Evolutionary conservation across 805 yeast species (phyloP), one percentile per base, ranked within the genome.

Genomic region (Ogataea methanolica): DNA sequence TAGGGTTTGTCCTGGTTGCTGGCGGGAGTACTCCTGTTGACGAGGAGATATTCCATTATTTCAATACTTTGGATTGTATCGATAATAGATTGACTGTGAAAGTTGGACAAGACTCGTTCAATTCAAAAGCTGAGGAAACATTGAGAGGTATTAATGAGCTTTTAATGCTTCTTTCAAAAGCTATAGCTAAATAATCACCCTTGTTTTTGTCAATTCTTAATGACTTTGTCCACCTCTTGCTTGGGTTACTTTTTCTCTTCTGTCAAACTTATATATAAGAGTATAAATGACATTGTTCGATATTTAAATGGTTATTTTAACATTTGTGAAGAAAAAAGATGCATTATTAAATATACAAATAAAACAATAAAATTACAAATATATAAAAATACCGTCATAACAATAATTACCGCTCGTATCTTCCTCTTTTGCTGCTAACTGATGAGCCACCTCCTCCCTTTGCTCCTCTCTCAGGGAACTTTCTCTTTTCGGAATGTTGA

Each of bases 131-230:
- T 1, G 76, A 71, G 29, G 83, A 76, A 47, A 80, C 80, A 41
- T 79, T 84, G 23, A 74, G 75, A 50, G 94, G 94, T 56, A 75
- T 82, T 52, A 86, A 85, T 58, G 88, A 85, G 56, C 68, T 87
- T 41, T 74, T 85, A 56, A 71, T 74, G 17, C 68, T 85, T 34
- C 67, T 85, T 31, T 53, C 64, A 1, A 54, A 45, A 43, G 59
- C 52, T 5, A 51, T 41, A 12, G n/a, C 49, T 23, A 43, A 39
- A 9, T 35, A 17, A n/a, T 33, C 2, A 6, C 35, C 9, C n/a
- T 15, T n/a, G n/a, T 22, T 43, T 19, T 23, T 39, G 39, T 37
- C 15, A 31, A 22, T 19, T 16, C 22, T 38, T 21, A 7, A 42
- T 36, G 15, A 23, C 22, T 31, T 16, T 31, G 15, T 19, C 21